Percentiles rank a stretch among this genome's conserved stretches.
phyloP scores from a whole-genome alignment of 805 yeast genomes.

The Saturnispora serradocipensis region DNA sequence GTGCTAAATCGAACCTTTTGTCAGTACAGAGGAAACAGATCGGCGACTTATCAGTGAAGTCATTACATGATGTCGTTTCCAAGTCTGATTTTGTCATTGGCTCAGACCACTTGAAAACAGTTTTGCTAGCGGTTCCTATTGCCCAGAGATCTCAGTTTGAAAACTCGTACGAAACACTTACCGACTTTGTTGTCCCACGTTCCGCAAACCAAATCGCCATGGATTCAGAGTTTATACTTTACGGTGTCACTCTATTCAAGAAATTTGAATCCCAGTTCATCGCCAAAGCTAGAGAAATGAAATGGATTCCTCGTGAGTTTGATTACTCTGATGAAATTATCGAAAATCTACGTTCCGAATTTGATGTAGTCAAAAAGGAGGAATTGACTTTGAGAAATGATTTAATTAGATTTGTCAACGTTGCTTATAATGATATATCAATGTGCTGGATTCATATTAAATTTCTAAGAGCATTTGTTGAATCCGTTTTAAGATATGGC shows the following conservation, averaged over 20 bases:
- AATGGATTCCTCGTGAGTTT: conserved; percentile 90
- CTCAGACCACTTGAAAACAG: conserved; percentile 79
- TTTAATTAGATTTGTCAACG: conserved; percentile 68
- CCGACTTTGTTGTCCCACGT: conserved; percentile 85
- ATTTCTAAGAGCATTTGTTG: conserved; percentile 80
- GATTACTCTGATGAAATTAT: conserved; percentile 71
- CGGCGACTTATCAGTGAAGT: conserved; percentile 87
- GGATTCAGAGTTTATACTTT: conserved; percentile 69
- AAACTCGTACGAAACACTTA: conserved; percentile 62
- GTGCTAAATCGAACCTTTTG: conserved; percentile 72
- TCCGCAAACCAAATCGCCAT: conserved; percentile 60
- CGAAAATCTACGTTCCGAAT: conserved; percentile 68
- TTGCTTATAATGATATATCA: conserved; percentile 84
- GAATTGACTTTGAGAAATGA: conserved; percentile 73
- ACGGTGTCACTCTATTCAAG: conserved; percentile 75
- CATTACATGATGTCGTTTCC: conserved; percentile 80
- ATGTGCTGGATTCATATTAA: conserved; percentile 88
- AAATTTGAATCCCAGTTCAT: conserved; percentile 66
- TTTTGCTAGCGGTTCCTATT: conserved; percentile 85
- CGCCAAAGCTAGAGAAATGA: conserved; percentile 66
- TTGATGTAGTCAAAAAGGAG: conserved; percentile 58
- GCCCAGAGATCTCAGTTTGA: conserved; percentile 50
- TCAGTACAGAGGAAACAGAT: conserved; percentile 90
- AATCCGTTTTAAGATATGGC: conserved; percentile 90
- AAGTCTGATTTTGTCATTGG: conserved; percentile 75